Conservation (phyloP, 1,139 yeast genomes). For the Magnusiomyces tetraspermus region DNA sequence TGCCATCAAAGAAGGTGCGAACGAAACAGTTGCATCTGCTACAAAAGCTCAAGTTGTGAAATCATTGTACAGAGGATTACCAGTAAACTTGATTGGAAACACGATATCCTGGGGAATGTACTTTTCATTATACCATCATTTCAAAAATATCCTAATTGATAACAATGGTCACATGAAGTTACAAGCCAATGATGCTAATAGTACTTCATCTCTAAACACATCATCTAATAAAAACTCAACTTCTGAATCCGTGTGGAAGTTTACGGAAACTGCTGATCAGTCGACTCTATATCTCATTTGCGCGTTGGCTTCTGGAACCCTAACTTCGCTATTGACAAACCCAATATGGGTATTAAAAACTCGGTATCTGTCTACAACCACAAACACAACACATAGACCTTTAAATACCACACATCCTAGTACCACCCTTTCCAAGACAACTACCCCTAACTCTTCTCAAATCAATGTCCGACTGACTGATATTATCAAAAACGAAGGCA, state of each 20-base stretch:
- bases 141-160: constrained; percentile 34
- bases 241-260: too few relatives aligned
- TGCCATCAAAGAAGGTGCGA: neutral
- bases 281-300: constrained; percentile 36
- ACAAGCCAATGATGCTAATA: neutral
- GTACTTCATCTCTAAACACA: too few relatives aligned
- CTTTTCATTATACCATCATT: constrained; percentile 60
- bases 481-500: constrained; percentile 47
- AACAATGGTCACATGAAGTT: neutral
- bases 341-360: constrained; percentile 94
- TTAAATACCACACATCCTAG: neutral
- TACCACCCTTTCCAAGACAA: neutral
- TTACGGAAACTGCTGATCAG: neutral
- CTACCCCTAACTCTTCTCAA: neutral
- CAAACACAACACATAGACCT: too few relatives aligned
- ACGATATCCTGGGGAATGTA: constrained; percentile 84
- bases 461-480: neutral
- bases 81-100: constrained; percentile 75
- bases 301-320: constrained; percentile 60
- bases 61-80: constrained; percentile 60
- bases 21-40: neutral
- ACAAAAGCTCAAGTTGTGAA: neutral
- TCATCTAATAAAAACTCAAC: too few relatives aligned
- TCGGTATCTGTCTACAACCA: constrained; percentile 50
- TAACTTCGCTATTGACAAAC: constrained; percentile 70